Base-by-base conservation (phyloP, 345 rosid species). In the Litchi chinensis region DNA sequence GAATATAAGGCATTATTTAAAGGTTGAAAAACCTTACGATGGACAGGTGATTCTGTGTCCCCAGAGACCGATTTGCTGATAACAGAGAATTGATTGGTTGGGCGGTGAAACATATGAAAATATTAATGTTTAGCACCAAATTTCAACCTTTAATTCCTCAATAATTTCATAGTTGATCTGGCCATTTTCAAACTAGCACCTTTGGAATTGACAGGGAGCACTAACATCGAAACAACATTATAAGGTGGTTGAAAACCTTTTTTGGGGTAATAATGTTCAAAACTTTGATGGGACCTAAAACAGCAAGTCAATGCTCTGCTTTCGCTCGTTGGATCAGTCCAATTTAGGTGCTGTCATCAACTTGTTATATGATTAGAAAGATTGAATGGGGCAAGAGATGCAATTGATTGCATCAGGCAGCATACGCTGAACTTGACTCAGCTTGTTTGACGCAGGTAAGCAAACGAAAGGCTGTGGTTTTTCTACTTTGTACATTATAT, bases 281-380 rank as follows among this genome's bases (percentile, higher is more conserved):
- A 46, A 13, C 73, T 22, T 70, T 70, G 73, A 70, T 70, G 73
- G 56, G 21, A 70, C 73, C 9, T 24, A 43, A 24, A 70, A 70
- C 73, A 21, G 39, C 50, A 1, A 48, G n/a, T 70, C 73, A 44
- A 70, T 44, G 3, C 73, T 70, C 9, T 48, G 24, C 59, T 70
- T 41, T 21, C 10, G 43, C 73, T 1, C 65, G 21, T 21, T 65
- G 6, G 19, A 21, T n/a, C 28, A 21, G 19, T 28, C 19, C 68
- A 26, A 65, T 65, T 65, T 60, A 60, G 41, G 41, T 65, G 68
- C 19, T 7, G 41, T 10, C 15, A 65, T 65, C 68, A 65, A 28
- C 39, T 65, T 65, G 41, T 28, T 26, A 2, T 26, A 2, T 43
- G 13, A n/a, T n/a, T 11, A 43, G 26, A 24, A 68, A 40, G 7